phyloP scores from a whole-genome alignment of 352 stramenopile genomes.

The Globisporangium carolinianum region DNA sequence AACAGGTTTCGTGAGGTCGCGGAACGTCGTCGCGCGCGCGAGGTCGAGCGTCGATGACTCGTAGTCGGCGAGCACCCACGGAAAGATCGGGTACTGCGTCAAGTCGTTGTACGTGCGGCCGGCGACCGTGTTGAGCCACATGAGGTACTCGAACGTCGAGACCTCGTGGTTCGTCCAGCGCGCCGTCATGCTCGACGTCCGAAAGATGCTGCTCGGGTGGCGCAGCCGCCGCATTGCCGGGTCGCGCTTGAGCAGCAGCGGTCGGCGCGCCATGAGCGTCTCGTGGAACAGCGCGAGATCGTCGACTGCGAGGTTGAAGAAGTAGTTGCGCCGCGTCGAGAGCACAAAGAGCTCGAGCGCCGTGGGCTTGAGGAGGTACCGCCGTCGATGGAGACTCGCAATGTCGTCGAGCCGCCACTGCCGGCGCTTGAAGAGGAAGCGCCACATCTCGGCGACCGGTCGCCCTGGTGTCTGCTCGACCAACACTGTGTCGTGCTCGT shows the following conservation, averaged over 20 bases:
- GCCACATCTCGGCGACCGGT: slow-evolving; percentile 35
- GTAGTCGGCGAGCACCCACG: slow-evolving; percentile 88
- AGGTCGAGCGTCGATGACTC: slow-evolving; percentile 67
- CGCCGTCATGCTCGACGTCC: slow-evolving; percentile 60
- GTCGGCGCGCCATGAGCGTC: slow-evolving; percentile 48
- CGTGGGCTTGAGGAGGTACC: slow-evolving; percentile 78
- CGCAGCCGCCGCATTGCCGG: slow-evolving; percentile 69
- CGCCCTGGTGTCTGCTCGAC: slow-evolving; percentile 41
- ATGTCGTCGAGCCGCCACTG: slow-evolving; percentile 74
- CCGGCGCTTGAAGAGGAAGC: slow-evolving; percentile 68
- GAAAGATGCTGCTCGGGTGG: slow-evolving; percentile 75
- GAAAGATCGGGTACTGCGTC: slow-evolving; percentile 95
- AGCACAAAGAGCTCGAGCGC: slow-evolving; percentile 78
- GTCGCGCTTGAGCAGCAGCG: slow-evolving; percentile 57
- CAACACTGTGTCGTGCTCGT: slow-evolving; percentile 63
- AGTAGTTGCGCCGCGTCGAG: slow-evolving; percentile 83
- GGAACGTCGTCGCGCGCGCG: slow-evolving; percentile 74
- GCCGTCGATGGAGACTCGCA: slow-evolving; percentile 49
- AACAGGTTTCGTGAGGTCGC: slow-evolving; percentile 97
- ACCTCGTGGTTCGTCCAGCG: slow-evolving; percentile 86
- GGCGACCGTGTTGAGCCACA: slow-evolving; percentile 89
- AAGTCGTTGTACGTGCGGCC: slow-evolving; percentile 89
- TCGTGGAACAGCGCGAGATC: slow-evolving; percentile 61
- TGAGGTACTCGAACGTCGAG: slow-evolving; percentile 95
- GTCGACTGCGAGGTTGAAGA: slow-evolving; percentile 63